Evolutionary conservation across 768 basidiomycete genomes (phyloP).

Genomic region (Phylloporus sp.): DNA sequence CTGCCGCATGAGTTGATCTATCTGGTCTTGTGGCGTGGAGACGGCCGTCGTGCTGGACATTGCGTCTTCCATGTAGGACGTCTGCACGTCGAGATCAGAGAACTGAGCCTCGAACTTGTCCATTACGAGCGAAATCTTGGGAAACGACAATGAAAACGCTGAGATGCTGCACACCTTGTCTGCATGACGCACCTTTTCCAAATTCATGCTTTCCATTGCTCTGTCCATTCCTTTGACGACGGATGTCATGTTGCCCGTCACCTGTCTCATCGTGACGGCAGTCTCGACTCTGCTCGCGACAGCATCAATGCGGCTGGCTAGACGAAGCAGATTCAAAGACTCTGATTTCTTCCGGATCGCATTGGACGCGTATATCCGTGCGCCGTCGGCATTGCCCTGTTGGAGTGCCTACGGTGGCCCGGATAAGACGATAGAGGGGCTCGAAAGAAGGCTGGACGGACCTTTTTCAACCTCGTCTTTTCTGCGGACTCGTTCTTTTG

Average conservation of each 20-base stretch:
- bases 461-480: constrained; percentile 92
- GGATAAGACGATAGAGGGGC: neutral
- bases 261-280: constrained; percentile 94
- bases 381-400: constrained; percentile 95
- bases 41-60: constrained; percentile 92
- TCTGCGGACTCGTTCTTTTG: constrained; percentile 91
- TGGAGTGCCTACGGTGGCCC: constrained; percentile 68
- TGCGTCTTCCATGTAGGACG: constrained; percentile 95
- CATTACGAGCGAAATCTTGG: constrained; percentile 95
- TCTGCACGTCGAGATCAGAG: constrained; percentile 95
- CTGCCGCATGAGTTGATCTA: constrained; percentile 86
- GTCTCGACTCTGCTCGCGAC: constrained; percentile 97
- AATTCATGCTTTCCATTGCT: constrained; percentile 99
- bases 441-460: constrained; percentile 24
- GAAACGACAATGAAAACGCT: neutral
- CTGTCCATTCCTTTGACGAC: constrained; percentile 98
- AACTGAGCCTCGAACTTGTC: constrained; percentile 98
- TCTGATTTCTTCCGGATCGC: constrained; percentile 99
- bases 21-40: constrained; percentile 94
- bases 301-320: constrained; percentile 91
- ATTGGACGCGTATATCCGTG: constrained; percentile 96
- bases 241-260: constrained; percentile 94
- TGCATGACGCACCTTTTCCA: constrained; percentile 69
- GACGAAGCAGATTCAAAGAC: constrained; percentile 80
- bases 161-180: neutral